Evolutionary conservation across 345 rosid species (phyloP), one percentile per base, ranked within the genome.

Genomic region (Rhizophora apiculata): DNA sequence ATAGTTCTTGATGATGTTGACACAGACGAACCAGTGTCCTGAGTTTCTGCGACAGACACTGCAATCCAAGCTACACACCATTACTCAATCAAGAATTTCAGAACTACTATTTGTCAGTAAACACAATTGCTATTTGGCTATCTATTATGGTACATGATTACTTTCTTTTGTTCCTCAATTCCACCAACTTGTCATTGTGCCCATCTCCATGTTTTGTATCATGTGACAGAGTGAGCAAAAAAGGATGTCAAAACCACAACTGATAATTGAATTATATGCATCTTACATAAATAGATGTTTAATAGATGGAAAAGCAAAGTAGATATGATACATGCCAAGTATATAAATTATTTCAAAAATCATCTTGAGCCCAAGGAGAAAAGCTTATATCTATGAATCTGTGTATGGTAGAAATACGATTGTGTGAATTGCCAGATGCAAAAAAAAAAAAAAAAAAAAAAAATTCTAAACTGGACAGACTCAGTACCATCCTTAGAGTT

Each of bases 401-500:
- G 6, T 1, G 19, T 22, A 11, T 13, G 49, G 15, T 3, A 43
- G 31, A 24, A 2, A 24, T 24, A 27, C 10, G 16, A 55, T 21
- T 24, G 30, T 56, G 6, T 21, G 60, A 56, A 24, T 9, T 56
- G 60, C 60, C 60, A 56, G 29, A 11, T 8, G 76, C 84, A 84
- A 59, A 22, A 64, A 56, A 29, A n/a, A 29, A n/a, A 10, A 29
- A n/a, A 29, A n/a, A 84, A 59, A 22, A 64, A 56, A 29, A n/a
- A 29, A n/a, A 10, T 43, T 46, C 51, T 34, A 53, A 72, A 56
- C 67, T 8, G 62, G 46, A 18, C 27, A 31, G 77, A 62, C 26
- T 10, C 13, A 58, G 48, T 84, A 93, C 98, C 96, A 80, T 94
- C 96, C 81, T 91, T 94, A 31, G 97, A 86, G 78, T 84, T 91